A percentile compares a stretch with the other conserved stretches of the same genome.
Evolutionary conservation across 208 protist species (phyloP).

Genomic region (Trypanosoma rangeli): DNA sequence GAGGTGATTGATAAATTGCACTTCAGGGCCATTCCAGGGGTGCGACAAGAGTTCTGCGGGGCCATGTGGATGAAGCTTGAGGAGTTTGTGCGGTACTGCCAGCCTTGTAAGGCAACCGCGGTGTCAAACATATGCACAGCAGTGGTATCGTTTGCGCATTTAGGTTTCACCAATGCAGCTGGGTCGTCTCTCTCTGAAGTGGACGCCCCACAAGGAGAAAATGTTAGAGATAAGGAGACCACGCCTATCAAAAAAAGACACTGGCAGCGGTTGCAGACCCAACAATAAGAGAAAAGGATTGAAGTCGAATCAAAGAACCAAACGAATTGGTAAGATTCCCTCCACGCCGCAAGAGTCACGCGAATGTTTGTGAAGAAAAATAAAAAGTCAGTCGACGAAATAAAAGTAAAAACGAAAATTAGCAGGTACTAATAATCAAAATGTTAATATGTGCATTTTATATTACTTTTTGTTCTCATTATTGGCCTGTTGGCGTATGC

Average conservation of each 20-base stretch:
- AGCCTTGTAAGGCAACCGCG: conserved; percentile 33
- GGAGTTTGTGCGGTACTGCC: conserved; percentile 22
- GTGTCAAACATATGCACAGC: conserved; percentile 35
- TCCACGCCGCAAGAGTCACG: not conserved
- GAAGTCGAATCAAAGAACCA: not conserved
- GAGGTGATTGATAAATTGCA: conserved; percentile 9
- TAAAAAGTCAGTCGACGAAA: too few species aligned
- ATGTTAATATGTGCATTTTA: too few species aligned
- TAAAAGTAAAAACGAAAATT: too few species aligned
- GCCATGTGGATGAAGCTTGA: conserved; percentile 36
- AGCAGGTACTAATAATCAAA: too few species aligned
- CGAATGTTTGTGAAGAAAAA: too few species aligned
- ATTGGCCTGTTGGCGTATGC: too few species aligned
- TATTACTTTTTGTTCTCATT: too few species aligned
- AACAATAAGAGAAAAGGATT: not conserved
- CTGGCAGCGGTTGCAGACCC: not conserved
- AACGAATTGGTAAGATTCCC: not conserved
- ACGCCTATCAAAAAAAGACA: not conserved
- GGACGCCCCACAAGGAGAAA: not conserved
- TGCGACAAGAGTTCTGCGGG: conserved; percentile 26
- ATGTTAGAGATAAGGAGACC: not conserved
- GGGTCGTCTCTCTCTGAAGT: not conserved
- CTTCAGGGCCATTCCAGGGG: conserved; percentile 10
- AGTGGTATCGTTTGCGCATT: conserved; percentile 16
- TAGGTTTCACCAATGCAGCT: not conserved